Conservation (phyloP, 106 monocot genomes). For the Dioscorea dumetorum region DNA sequence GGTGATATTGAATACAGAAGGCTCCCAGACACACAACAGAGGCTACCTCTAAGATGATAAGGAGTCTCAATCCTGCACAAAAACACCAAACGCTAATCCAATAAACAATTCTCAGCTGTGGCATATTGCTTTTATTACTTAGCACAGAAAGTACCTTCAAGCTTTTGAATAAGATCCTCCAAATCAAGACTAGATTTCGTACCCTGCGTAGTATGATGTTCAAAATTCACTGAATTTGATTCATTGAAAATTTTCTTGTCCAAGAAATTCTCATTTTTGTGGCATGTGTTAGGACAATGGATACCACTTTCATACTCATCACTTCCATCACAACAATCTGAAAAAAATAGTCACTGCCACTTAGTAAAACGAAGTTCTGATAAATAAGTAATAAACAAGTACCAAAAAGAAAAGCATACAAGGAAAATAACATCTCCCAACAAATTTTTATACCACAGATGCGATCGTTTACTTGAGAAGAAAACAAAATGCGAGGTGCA, state of each 20-base stretch:
- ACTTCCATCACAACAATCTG: constrained; percentile 98
- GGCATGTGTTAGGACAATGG: constrained; percentile 58
- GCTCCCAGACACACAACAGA: constrained; percentile 10
- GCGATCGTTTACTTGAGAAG: constrained; percentile 82
- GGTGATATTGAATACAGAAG: constrained; percentile 26
- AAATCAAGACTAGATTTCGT: constrained; percentile 28
- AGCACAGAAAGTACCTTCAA: constrained; percentile 33
- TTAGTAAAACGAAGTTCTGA: neutral
- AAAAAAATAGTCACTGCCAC: neutral
- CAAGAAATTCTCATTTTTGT: constrained; percentile 20
- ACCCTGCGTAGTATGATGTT: neutral
- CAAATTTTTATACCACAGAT: constrained; percentile 65
- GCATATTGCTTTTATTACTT: neutral
- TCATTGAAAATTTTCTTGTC: constrained; percentile 7
- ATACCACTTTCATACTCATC: constrained; percentile 72
- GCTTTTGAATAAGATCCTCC: constrained; percentile 43
- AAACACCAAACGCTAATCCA: neutral
- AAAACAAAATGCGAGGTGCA: constrained; percentile 53
- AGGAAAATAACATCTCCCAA: neutral
- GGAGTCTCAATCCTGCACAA: constrained; percentile 37
- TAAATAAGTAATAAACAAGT: neutral
- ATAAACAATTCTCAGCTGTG: neutral
- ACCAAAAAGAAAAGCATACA: neutral
- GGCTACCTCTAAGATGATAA: constrained; percentile 24
- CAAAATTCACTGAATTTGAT: neutral